Conservation (phyloP, 352 stramenopile species). For the Phytophthora crassamura region DNA sequence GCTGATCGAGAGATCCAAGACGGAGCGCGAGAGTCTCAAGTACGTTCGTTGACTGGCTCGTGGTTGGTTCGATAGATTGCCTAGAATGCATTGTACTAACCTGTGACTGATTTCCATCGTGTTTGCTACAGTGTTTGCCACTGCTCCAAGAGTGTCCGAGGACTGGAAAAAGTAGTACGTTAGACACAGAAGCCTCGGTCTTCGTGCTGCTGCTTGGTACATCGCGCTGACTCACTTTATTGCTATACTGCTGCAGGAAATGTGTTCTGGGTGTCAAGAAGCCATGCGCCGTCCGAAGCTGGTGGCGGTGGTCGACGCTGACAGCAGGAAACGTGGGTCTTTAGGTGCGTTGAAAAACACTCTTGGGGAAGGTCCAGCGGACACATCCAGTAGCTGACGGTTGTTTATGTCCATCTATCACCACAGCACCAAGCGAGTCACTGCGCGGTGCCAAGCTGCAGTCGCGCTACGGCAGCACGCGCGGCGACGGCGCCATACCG, state of each 20-base stretch:
- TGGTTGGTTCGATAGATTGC: background rate
- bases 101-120: background rate
- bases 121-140: conserved; percentile 48
- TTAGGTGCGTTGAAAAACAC: conserved; percentile 13
- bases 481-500: conserved; percentile 45
- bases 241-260: conserved; percentile 39
- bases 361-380: background rate
- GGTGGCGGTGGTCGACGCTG: conserved; percentile 37
- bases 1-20: conserved; percentile 69
- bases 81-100: background rate
- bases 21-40: conserved; percentile 50
- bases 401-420: background rate
- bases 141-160: conserved; percentile 57
- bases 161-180: conserved; percentile 58
- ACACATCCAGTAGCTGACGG: background rate
- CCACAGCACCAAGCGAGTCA: conserved; percentile 19
- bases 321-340: conserved; percentile 30
- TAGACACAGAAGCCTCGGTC: background rate
- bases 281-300: conserved; percentile 64
- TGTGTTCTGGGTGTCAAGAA: conserved; percentile 61
- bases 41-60: conserved; percentile 38
- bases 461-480: conserved; percentile 41
- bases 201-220: background rate
- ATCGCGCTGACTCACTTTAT: conserved; percentile 4
- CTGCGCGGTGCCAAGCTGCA: conserved; percentile 36